Evolutionary conservation across 345 rosid species (phyloP).

Genomic region (Reutealis trisperma): DNA sequence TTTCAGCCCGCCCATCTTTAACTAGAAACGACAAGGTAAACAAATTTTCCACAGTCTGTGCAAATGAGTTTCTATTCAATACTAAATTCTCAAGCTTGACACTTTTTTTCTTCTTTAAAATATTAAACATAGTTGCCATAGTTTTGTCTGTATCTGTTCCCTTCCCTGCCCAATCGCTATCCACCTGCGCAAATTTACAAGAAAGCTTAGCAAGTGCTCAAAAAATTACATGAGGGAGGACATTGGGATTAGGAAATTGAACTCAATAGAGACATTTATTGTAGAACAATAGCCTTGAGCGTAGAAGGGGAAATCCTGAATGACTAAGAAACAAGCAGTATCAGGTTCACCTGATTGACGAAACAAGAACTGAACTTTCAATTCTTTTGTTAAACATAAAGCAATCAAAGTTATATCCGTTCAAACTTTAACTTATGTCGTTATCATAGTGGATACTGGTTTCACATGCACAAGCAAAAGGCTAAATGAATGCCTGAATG

Average conservation of each 20-base stretch:
- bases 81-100: slow-evolving; percentile 43
- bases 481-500: background rate
- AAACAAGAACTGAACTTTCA: background rate
- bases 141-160: slow-evolving; percentile 37
- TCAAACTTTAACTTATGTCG: background rate
- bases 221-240: background rate
- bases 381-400: background rate
- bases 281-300: background rate
- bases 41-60: slow-evolving; percentile 54
- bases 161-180: slow-evolving; percentile 16
- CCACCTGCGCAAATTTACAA: slow-evolving; percentile 31
- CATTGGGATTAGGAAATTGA: background rate
- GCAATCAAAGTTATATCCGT: background rate
- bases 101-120: slow-evolving; percentile 39
- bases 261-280: background rate
- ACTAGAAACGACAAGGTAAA: slow-evolving; percentile 55
- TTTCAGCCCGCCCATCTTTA: slow-evolving; percentile 49
- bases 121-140: slow-evolving; percentile 44
- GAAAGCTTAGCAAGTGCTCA: background rate
- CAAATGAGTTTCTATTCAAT: slow-evolving; percentile 47
- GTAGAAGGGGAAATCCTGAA: background rate
- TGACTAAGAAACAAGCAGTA: background rate
- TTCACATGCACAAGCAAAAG: background rate
- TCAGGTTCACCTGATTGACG: background rate
- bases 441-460: too few species aligned